Percentiles rank a stretch among this genome's conserved stretches.
phyloP scores from a whole-genome alignment of 2,329 filamentous ascomycete genomes.

The Coniochaeta prunicola region DNA sequence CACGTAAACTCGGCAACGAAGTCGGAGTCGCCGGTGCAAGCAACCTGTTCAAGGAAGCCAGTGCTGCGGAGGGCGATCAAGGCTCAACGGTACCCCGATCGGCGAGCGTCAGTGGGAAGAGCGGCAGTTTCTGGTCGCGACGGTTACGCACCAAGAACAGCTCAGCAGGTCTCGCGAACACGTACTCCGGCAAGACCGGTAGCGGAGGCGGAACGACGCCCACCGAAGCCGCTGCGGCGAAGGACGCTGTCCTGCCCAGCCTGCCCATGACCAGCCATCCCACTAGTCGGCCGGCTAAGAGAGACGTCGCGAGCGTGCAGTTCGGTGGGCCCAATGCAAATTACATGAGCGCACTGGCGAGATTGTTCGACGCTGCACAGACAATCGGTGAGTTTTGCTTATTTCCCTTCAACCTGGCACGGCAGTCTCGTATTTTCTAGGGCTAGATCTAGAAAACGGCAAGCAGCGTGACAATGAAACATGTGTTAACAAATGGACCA shows the following conservation, averaged over 20 bases:
- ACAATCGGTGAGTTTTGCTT: slow-evolving; percentile 66
- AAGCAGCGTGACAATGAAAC: not conserved
- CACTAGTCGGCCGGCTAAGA: slow-evolving; percentile 61
- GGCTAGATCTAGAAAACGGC: too few species aligned
- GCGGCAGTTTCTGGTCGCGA: slow-evolving; percentile 77
- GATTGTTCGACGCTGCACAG: slow-evolving; percentile 88
- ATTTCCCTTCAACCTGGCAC: not conserved
- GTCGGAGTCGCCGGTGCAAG: slow-evolving; percentile 74
- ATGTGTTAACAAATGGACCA: slow-evolving; percentile 30
- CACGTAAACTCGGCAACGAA: slow-evolving; percentile 85
- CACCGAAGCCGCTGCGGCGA: slow-evolving; percentile 37
- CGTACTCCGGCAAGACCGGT: slow-evolving; percentile 40
- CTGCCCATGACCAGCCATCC: slow-evolving; percentile 68
- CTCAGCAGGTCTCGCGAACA: slow-evolving; percentile 46
- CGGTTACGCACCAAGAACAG: slow-evolving; percentile 87
- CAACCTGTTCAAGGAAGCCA: slow-evolving; percentile 68
- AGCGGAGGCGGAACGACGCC: slow-evolving; percentile 22
- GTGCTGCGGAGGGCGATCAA: slow-evolving; percentile 16
- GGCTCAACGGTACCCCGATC: slow-evolving; percentile 40
- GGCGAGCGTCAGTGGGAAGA: slow-evolving; percentile 63
- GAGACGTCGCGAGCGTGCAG: slow-evolving; percentile 59
- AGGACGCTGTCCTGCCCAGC: slow-evolving; percentile 60
- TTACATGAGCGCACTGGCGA: slow-evolving; percentile 87
- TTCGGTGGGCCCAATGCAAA: slow-evolving; percentile 79
- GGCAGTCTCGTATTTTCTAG: too few species aligned